Conservation (phyloP, 768 basidiomycete species). For the Psilocybe sp. region DNA sequence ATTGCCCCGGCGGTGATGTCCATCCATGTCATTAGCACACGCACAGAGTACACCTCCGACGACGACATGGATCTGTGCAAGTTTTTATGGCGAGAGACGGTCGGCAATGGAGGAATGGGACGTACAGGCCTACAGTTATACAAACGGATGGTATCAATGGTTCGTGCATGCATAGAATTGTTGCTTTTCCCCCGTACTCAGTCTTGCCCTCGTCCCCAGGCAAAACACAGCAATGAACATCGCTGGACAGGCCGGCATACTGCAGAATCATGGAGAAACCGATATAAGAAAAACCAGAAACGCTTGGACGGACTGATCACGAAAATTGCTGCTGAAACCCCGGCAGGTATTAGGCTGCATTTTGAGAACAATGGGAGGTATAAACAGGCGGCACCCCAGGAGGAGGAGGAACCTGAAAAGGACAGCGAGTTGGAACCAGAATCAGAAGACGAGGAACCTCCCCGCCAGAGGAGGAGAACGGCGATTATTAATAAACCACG, state of each 20-base stretch:
- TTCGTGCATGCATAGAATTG: slow-evolving; percentile 15
- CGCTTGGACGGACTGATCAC: slow-evolving; percentile 35
- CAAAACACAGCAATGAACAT: slow-evolving; percentile 20
- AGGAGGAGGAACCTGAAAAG: neutral
- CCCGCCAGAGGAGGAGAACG: slow-evolving; percentile 1
- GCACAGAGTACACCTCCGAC: slow-evolving; percentile 29
- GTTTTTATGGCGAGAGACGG: slow-evolving; percentile 32
- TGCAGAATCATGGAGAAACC: slow-evolving; percentile 44
- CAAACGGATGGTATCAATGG: slow-evolving; percentile 24
- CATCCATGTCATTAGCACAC: slow-evolving; percentile 11
- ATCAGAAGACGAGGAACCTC: slow-evolving; percentile 2
- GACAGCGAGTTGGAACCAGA: slow-evolving; percentile 1
- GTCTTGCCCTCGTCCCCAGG: neutral
- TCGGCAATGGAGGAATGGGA: slow-evolving; percentile 34
- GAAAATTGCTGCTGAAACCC: slow-evolving; percentile 19
- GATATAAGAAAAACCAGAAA: slow-evolving; percentile 37
- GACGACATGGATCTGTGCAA: slow-evolving; percentile 36
- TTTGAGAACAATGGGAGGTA: neutral
- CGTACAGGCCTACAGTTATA: slow-evolving; percentile 34
- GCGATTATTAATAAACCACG: neutral
- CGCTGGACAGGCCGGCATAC: slow-evolving; percentile 42
- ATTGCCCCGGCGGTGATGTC: too few species aligned
- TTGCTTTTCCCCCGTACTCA: slow-evolving; percentile 1
- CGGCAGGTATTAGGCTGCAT: slow-evolving; percentile 16
- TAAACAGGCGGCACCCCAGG: slow-evolving; percentile 9